Conservation (phyloP, 306 rosid genomes). For the Pueraria montana region DNA sequence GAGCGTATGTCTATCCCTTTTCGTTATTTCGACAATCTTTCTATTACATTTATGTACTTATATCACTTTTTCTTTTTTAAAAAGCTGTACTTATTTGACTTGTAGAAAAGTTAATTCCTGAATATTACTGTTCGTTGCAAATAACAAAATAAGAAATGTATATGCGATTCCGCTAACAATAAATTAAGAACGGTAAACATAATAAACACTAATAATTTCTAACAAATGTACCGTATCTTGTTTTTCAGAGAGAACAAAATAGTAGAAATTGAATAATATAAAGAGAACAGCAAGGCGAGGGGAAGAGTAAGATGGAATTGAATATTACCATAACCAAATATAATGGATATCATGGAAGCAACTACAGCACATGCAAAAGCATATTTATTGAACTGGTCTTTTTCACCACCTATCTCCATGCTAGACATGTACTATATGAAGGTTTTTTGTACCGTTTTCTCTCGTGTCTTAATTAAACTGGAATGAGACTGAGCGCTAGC, state of each 20-base stretch:
- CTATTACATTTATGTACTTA: too few species aligned
- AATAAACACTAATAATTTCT: background rate
- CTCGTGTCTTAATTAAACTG: background rate
- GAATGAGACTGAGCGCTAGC: background rate
- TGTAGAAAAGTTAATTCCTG: background rate
- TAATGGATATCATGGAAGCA: conserved; percentile 74
- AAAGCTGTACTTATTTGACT: too few species aligned
- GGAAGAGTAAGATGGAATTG: background rate
- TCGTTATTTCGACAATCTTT: too few species aligned
- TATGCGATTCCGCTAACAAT: too few species aligned
- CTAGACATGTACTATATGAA: background rate
- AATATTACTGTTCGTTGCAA: too few species aligned
- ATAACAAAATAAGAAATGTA: too few species aligned
- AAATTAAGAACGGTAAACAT: background rate
- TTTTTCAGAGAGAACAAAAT: background rate
- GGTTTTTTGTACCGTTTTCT: background rate
- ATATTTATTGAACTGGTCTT: conserved; percentile 59
- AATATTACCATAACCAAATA: conserved; percentile 62
- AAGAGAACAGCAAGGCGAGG: background rate
- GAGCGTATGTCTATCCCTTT: too few species aligned
- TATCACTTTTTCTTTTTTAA: too few species aligned
- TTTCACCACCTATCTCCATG: conserved; percentile 36
- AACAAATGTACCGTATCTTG: background rate
- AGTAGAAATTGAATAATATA: background rate
- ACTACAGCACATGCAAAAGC: conserved; percentile 69